Evolutionary conservation across 2,329 filamentous ascomycete species (phyloP), one percentile per base, ranked within the genome.

Genomic region (Lizonia empirigonia): DNA sequence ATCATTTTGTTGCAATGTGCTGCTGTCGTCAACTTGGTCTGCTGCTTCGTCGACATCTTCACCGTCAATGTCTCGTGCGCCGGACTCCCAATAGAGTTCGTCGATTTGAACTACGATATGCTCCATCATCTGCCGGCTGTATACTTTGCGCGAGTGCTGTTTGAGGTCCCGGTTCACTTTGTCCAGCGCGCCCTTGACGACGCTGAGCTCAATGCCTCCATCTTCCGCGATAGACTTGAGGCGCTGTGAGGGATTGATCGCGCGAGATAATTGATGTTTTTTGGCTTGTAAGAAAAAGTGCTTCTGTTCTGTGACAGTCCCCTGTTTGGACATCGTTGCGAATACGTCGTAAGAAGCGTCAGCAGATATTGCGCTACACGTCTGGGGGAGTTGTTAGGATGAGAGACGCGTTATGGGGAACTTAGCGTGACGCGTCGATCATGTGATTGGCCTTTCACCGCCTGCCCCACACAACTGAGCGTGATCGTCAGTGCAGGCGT

Each of bases 51-150:
- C 64, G n/a, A 26, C 42, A 5, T 50, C 53, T 4, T 62, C 62
- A 5, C 58, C 51, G 20, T 62, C 60, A n/a, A 56, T 16, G 7
- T 58, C 73, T 18, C 72, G 72, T 12, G 69, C 76, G 5, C 75
- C 79, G 1, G 75, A 74, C 33, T 76, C 74, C 70, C 80, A 80
- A 69, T 90, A 90, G 35, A 88, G 74, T 38, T 74, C 73, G 70
- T 89, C 85, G 33, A 91, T 84, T 74, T 91, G 87, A 75, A 89
- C 86, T 2, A 87, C 86, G 15, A 90, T 81, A 62, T 89, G 85
- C 27, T 87, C 81, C 42, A 81, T 84, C n/a, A 87, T 85, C 60
- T 88, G 85, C 0, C 85, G 81, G 13, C 85, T 81, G 68, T 89
- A 89, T 5, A 85, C 84, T 47, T 85, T 80, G 27, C 82, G 82